Conservation (phyloP, 768 basidiomycete genomes). For the Leccinum rimulosum region DNA sequence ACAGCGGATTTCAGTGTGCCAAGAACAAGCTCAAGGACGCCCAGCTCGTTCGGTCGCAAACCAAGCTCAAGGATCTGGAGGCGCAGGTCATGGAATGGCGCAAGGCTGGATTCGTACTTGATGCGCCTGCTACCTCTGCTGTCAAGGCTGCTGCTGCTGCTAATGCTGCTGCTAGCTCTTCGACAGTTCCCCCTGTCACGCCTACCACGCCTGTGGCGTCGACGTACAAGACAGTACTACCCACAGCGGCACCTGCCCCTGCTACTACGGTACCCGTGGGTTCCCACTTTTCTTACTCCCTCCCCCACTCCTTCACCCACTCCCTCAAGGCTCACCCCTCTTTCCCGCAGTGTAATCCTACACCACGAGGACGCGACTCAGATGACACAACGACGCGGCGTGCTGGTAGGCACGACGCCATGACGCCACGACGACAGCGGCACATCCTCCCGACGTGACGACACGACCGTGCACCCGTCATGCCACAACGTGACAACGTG, state of each 20-base stretch:
- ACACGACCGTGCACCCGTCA: too few relatives aligned
- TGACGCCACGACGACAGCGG: too few relatives aligned
- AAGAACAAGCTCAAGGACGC: constrained; percentile 71
- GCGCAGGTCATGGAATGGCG: constrained; percentile 57
- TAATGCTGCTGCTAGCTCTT: constrained; percentile 6
- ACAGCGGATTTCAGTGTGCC: constrained; percentile 51
- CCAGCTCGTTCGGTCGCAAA: constrained; percentile 60
- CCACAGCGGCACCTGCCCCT: constrained; percentile 11
- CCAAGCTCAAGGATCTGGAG: constrained; percentile 67
- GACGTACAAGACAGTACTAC: constrained; percentile 11
- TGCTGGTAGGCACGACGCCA: too few relatives aligned
- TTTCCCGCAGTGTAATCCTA: too few relatives aligned
- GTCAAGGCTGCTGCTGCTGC: constrained; percentile 19
- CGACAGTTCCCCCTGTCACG: constrained; percentile 21
- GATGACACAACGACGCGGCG: too few relatives aligned
- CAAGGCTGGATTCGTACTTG: constrained; percentile 47
- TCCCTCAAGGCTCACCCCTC: too few relatives aligned
- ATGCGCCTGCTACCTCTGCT: constrained; percentile 27
- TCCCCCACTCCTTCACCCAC: too few relatives aligned
- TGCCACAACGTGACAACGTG: too few relatives aligned
- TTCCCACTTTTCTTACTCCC: too few relatives aligned
- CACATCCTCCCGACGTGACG: too few relatives aligned
- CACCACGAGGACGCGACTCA: too few relatives aligned
- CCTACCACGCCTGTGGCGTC: constrained; percentile 31
- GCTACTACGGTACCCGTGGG: constrained; percentile 1